Base-by-base conservation (phyloP, 768 basidiomycete species). In the Leccinum subtestaceum region DNA sequence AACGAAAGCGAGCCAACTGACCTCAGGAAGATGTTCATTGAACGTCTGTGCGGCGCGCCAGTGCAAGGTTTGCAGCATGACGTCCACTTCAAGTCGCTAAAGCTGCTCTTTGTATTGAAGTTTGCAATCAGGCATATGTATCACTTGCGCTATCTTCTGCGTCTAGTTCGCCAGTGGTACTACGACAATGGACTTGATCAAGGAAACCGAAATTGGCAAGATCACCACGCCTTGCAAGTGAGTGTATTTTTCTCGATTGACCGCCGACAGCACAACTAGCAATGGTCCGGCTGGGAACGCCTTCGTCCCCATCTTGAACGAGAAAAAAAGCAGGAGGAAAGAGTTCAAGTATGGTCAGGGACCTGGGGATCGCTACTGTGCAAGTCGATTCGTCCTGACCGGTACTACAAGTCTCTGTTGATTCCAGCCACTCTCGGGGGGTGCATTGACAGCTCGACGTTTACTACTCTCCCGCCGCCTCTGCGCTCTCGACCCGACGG, bases 261-360 rank as follows among this genome's bases (percentile, higher is more conserved):
- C 51, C 46, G 55, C 50, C 23, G 55, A 57, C 47, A 50, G 40
- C 4, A 45, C 7, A 32, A 48, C 15, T 60, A 86, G 85, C 83
- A 27, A 64, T 77, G 32, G 32, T 1, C 32, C 32, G 11, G 32
- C 32, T 4, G 11, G 38, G 38, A 67, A 69, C 12, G 78, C 78
- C 1, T 82, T 87, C 53, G 67, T 75, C 11, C 83, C 82, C 2
- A 60, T 84, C 13, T 69, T 88, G 9, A 79, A 83, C 60, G 70
- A 75, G 19, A 80, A 77, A 13, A 78, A 77, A 78, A 78, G 23
- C 23, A 23, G 23, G 2, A 72, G 75, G 50, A 80, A 77, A 65
- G 83, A 84, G 1, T 86, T 87, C 73, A 72, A 78, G 50, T 89
- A 84, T 62, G 85, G 86, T 1, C 52, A 63, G 38, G 55, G 53